Base-by-base conservation (phyloP, 2,329 filamentous ascomycete genomes). In the Immersiporthe knoxdaviesiana region DNA sequence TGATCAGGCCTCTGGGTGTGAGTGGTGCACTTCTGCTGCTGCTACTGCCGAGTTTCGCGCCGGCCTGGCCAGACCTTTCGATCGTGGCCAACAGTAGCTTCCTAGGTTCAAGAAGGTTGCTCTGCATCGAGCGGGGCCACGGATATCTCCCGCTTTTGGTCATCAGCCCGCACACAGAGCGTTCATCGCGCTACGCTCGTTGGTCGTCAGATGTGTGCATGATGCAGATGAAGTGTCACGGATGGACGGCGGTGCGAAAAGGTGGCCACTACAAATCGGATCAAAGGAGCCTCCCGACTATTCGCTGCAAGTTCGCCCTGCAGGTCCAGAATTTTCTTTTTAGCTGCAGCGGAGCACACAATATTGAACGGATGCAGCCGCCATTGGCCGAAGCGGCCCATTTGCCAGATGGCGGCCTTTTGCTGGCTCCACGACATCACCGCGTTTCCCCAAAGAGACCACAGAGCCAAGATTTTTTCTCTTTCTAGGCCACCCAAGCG, bases 341-440 rank as follows among this genome's bases (percentile, higher is more conserved):
- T 61, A 64, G 59, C 58, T 69, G 52, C 62, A 65, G 64, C 63
- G 50, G 21, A 47, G n/a, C n/a, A 65, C 44, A 50, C 41, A 27
- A 56, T 18, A 37, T 50, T 41, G 39, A 39, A 50, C 62, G 47
- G 24, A 67, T 54, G 65, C 65, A 63, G 54, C 50, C 37, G 66
- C 61, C 76, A 82, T 80, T 79, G 75, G 75, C 52, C 62, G 37
- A 73, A 75, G 76, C 76, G 75, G 39, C 41, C 52, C 50, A 70
- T 79, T n/a, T n/a, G 82, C 81, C 81, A 84, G 81, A 81, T 84
- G 83, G 81, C 82, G 79, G 73, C 72, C 76, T 77, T 74, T 81
- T 78, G 79, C 79, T 84, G 82, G 82, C 47, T 47, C 65, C 68
- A 44, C 52, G 56, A 66, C 14, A 59, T 68, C 68, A 30, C n/a